Base-by-base conservation (phyloP, 1,284 basidiomycete species). In the Microbotryum scabiosae region DNA sequence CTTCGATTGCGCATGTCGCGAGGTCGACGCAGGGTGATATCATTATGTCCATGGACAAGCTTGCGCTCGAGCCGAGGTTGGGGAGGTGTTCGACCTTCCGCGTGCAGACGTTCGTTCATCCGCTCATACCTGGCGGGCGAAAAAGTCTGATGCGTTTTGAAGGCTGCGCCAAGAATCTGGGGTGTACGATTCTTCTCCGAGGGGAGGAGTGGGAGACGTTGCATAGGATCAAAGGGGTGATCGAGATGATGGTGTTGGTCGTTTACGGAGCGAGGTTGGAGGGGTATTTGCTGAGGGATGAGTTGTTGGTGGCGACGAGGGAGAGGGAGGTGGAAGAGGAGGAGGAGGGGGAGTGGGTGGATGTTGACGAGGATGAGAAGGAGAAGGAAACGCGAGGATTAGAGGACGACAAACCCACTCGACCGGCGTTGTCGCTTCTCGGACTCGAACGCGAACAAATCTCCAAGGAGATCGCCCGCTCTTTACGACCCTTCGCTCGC, bases 111-210 rank as follows among this genome's bases (percentile, higher is more conserved):
- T 97, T 89, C 74, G 91, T 97, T 70, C 91, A 97, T 74, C 82
- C 84, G 6, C 78, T 91, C 41, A 94, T 97, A 45, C 90, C 93
- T 9, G 91, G 89, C 18, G 82, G 83, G 46, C 81, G 94, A 59
- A 98, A 98, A 79, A 91, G 92, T 1, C 88, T 92, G 72, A 93
- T 98, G 89, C 85, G 94, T 2, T 97, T 99, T 72, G 91, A 96
- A 74, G 96, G 94, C 0, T 94, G 91, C 71, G 86, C 84, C 71
- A 83, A 84, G 56, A 89, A 94, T 68, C 87, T 91, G 79, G 92
- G 93, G 1, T 96, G 92, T 69, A 97, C 93, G 0, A 86, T 99
- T 67, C 81, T 98, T 30, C 76, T 99, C 28, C 82, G 96, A 49
- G 96, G 96, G n/a, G 92, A 84, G 12, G 83, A 91, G 71, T 79